Evolutionary conservation across 75 land plant genomes (phyloP).

Genomic region (Pinus albicaulis): DNA sequence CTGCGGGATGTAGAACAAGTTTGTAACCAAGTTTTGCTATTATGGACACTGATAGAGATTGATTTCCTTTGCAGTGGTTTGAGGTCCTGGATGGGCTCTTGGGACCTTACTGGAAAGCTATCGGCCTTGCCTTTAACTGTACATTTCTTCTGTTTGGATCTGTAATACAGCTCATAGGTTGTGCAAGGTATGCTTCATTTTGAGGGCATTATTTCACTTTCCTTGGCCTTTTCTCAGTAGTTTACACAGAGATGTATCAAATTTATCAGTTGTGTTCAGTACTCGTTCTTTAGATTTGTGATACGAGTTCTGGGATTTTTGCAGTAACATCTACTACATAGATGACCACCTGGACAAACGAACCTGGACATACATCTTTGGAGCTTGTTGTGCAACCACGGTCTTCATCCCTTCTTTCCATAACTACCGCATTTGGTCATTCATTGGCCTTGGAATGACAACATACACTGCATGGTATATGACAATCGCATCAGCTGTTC

Average conservation of each 20-base stretch:
- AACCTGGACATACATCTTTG: conserved; percentile 59
- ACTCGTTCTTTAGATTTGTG: too few relatives aligned
- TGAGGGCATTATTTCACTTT: not conserved
- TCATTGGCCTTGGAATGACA: conserved; percentile 47
- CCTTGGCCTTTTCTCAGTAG: too few relatives aligned
- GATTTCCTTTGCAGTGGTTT: conserved; percentile 71
- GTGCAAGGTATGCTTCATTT: conserved; percentile 66
- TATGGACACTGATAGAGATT: not conserved
- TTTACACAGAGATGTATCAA: too few relatives aligned
- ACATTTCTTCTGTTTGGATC: conserved; percentile 95
- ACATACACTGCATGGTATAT: conserved; percentile 87
- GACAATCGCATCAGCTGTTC: conserved; percentile 70
- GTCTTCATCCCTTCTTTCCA: conserved; percentile 52
- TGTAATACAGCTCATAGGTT: conserved; percentile 95
- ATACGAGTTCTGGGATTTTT: not conserved
- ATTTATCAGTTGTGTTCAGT: too few relatives aligned
- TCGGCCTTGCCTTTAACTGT: conserved; percentile 89
- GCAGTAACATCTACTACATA: conserved; percentile 49
- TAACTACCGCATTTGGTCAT: conserved; percentile 53
- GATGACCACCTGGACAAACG: conserved; percentile 42
- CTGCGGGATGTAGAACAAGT: not conserved
- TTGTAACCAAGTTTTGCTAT: not conserved
- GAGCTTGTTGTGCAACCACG: conserved; percentile 45
- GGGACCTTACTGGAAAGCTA: conserved; percentile 92
- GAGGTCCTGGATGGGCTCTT: conserved; percentile 93